These are phyloP conservation scores for Exophiala alcalophila DNA, from an alignment of 2,329 filamentous ascomycete genomes.

Conservation along the genomic window DNA sequence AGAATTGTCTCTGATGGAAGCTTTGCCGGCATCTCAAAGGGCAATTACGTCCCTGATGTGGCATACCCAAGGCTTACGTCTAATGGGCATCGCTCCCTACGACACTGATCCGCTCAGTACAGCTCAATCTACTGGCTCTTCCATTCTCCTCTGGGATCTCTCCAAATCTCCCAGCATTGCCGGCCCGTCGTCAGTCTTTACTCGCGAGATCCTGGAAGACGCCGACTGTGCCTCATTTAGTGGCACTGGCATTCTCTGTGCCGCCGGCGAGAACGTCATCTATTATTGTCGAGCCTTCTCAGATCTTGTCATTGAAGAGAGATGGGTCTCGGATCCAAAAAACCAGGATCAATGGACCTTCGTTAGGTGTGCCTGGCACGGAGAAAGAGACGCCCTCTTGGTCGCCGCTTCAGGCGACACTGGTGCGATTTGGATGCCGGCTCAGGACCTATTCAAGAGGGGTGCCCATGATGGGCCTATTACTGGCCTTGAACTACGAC, in stretches of 20 bases:
- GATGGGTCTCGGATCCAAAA: constrained; percentile 19
- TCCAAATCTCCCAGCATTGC: constrained; percentile 16
- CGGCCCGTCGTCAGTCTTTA: constrained; percentile 26
- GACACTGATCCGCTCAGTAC: constrained; percentile 28
- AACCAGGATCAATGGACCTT: constrained; percentile 41
- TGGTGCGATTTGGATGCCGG: constrained; percentile 46
- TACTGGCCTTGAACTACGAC: constrained; percentile 43
- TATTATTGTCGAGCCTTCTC: constrained; percentile 27
- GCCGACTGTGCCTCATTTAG: constrained; percentile 43
- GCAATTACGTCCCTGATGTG: constrained; percentile 45
- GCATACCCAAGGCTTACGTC: constrained; percentile 39
- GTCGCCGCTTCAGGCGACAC: constrained; percentile 41
- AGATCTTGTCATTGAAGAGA: constrained; percentile 25
- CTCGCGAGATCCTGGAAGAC: constrained; percentile 39
- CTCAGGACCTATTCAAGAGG: constrained; percentile 40
- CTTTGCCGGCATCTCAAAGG: constrained; percentile 45
- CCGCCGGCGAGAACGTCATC: constrained; percentile 26
- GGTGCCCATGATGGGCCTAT: constrained; percentile 43
- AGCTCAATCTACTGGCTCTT: constrained; percentile 15
- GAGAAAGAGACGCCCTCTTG: constrained; percentile 34
- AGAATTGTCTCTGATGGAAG: constrained; percentile 42
- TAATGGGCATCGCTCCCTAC: constrained; percentile 45
- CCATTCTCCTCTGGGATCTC: constrained; percentile 44
- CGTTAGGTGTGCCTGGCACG: constrained; percentile 36
- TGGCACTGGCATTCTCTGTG: constrained; percentile 37